Evolutionary conservation across 495 filamentous ascomycete species (phyloP), one percentile per base, ranked within the genome.

Genomic region (Podospora bellae-mahoneyi): DNA sequence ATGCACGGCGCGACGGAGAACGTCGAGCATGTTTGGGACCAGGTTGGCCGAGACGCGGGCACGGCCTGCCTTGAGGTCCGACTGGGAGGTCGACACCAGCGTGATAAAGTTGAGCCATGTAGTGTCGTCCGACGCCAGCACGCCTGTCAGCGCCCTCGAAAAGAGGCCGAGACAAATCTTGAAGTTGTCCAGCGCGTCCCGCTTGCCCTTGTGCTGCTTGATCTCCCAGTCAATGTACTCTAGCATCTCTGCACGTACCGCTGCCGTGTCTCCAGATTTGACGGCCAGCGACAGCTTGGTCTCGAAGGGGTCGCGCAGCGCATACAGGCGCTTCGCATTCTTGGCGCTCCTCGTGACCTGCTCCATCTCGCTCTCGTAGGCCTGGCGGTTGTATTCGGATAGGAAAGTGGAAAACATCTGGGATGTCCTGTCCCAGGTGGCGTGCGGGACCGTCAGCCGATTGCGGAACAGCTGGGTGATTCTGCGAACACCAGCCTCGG

Each of bases 201-300:
- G 76, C 77, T 86, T 74, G 2, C 57, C 71, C 63, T 76, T 78
- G 71, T 83, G 77, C 77, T 89, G 89, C 63, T 72, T 80, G 65
- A 89, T 79, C 80, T 99, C 95, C 90, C 90, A 97, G 26, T 91
- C 86, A 20, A 97, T 81, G 73, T 99, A 99, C 67, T 93, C 86
- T 23, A 78, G 76, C 79, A 87, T 91, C n/a, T 82, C 78, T 20
- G 77, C 71, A 79, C 84, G 89, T 69, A 90, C 81, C 2, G 81
- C 81, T 5, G 83, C 82, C 30, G 78, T 75, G 64, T 94, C 89
- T 61, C 82, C 82, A 3, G 85, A 78, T 67, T 87, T 83, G 30
- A 76, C 70, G 23, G 89, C 90, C 62, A 84, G 82, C 57, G 80
- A 83, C 48, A 97, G 79, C 62, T 84, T 84, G 64, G 88, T 75